Conservation (phyloP, 2,329 filamentous ascomycete genomes). For the Moelleriella libera region DNA sequence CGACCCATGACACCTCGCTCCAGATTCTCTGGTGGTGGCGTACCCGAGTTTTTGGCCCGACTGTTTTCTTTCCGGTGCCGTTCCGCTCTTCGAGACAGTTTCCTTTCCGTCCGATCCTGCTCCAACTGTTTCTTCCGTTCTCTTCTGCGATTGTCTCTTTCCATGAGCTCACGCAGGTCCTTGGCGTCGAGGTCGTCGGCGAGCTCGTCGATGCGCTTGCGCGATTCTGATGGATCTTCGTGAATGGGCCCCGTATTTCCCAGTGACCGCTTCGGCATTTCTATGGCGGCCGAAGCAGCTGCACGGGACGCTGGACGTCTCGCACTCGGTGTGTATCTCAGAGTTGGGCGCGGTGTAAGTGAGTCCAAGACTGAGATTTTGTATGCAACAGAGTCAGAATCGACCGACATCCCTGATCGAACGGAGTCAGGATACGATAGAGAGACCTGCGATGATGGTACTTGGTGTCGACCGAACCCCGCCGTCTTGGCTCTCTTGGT, state of each 20-base stretch:
- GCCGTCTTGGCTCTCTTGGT: slow-evolving; percentile 50
- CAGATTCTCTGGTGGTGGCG: slow-evolving; percentile 38
- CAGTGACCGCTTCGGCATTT: slow-evolving; percentile 37
- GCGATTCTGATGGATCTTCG: slow-evolving; percentile 45
- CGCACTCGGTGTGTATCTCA: slow-evolving; percentile 58
- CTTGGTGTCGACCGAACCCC: slow-evolving; percentile 36
- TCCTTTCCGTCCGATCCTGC: slow-evolving; percentile 50
- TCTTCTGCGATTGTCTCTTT: slow-evolving; percentile 68
- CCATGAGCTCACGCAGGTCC: slow-evolving; percentile 77
- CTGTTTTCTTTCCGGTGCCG: slow-evolving; percentile 46
- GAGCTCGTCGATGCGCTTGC: slow-evolving; percentile 53
- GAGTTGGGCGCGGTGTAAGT: slow-evolving; percentile 73
- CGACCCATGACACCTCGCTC: slow-evolving; percentile 47
- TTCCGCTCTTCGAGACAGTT: slow-evolving; percentile 52
- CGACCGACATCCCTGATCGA: slow-evolving; percentile 61
- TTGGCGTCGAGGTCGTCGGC: slow-evolving; percentile 77
- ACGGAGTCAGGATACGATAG: slow-evolving; percentile 62
- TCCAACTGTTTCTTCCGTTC: slow-evolving; percentile 61
- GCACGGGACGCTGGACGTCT: slow-evolving; percentile 35
- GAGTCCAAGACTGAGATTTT: slow-evolving; percentile 67
- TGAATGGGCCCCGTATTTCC: slow-evolving; percentile 38
- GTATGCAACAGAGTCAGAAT: slow-evolving; percentile 59
- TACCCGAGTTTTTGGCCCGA: slow-evolving; percentile 35
- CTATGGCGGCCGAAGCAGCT: slow-evolving; percentile 30
- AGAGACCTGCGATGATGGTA: slow-evolving; percentile 58